Conservation (phyloP, 345 rosid species). For the Pistacia integerrima region DNA sequence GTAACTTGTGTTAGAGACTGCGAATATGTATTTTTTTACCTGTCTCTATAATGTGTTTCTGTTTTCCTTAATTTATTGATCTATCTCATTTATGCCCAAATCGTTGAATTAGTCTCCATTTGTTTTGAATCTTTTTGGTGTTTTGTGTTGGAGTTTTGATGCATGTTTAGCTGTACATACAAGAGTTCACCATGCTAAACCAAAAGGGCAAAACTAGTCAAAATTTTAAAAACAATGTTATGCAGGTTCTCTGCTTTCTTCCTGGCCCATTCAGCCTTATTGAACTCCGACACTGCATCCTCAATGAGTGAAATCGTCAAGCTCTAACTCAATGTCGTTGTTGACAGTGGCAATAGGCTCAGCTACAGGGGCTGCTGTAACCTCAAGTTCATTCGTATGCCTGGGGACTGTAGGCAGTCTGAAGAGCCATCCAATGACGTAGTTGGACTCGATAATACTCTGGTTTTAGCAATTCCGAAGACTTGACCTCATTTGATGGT, state of each 20-base stretch:
- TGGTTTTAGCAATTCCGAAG: neutral
- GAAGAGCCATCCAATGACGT: neutral
- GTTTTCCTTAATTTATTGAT: conserved; percentile 2
- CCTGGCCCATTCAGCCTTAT: neutral
- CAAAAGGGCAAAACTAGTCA: too few relatives aligned
- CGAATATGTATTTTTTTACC: neutral
- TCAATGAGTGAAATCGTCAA: neutral
- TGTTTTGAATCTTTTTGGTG: neutral
- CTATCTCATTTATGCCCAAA: neutral
- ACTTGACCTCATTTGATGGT: neutral
- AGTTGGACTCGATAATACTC: neutral
- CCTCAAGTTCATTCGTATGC: neutral
- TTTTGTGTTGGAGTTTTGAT: neutral
- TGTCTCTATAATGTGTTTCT: neutral
- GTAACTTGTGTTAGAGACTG: neutral
- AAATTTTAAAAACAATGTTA: too few relatives aligned
- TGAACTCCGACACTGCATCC: neutral
- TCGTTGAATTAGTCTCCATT: neutral
- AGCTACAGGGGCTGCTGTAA: neutral
- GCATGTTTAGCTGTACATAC: neutral
- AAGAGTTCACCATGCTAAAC: too few relatives aligned
- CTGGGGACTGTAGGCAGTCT: neutral
- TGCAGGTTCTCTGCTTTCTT: neutral
- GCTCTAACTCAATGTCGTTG: neutral
- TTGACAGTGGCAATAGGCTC: neutral